These are phyloP conservation scores for Diplodia scrobiculata DNA, from an alignment of 2,329 filamentous ascomycete genomes.

Conservation along the genomic window DNA sequence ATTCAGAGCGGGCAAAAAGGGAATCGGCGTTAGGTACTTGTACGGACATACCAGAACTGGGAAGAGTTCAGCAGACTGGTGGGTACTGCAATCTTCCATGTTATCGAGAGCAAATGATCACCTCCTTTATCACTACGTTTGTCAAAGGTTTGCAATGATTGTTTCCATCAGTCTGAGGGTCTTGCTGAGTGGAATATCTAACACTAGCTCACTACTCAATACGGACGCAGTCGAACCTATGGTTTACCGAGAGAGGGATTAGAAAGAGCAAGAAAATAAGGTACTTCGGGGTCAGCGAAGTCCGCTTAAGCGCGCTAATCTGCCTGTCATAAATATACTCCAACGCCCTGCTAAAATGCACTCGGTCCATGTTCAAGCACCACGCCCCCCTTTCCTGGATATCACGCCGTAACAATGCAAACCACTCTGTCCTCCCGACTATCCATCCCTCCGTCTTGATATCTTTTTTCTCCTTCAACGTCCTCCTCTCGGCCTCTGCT, in stretches of 20 bases:
- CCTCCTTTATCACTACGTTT: neutral
- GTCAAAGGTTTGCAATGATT: too few relatives aligned
- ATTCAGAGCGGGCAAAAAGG: neutral
- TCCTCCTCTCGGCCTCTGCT: conserved; percentile 18
- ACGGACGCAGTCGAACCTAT: neutral
- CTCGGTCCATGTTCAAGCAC: neutral
- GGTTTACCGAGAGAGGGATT: neutral
- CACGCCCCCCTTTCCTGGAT: conserved; percentile 1
- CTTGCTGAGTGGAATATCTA: neutral
- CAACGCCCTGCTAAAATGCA: conserved; percentile 26
- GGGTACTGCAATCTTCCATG: neutral
- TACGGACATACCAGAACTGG: conserved; percentile 1
- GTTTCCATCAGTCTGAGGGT: too few relatives aligned
- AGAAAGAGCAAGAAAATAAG: neutral
- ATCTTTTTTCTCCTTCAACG: neutral
- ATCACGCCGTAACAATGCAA: conserved; percentile 17
- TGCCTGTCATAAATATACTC: neutral
- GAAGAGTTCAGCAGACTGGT: neutral
- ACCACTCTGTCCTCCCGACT: conserved; percentile 1
- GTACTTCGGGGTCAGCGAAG: conserved; percentile 8
- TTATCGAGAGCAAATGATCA: neutral
- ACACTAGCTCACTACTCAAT: neutral
- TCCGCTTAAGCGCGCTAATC: neutral
- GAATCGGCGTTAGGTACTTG: conserved; percentile 1
- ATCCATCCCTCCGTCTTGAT: neutral